Evolutionary conservation across 106 monocot genomes (phyloP).

Genomic region (Alisma plantagoaquatica): DNA sequence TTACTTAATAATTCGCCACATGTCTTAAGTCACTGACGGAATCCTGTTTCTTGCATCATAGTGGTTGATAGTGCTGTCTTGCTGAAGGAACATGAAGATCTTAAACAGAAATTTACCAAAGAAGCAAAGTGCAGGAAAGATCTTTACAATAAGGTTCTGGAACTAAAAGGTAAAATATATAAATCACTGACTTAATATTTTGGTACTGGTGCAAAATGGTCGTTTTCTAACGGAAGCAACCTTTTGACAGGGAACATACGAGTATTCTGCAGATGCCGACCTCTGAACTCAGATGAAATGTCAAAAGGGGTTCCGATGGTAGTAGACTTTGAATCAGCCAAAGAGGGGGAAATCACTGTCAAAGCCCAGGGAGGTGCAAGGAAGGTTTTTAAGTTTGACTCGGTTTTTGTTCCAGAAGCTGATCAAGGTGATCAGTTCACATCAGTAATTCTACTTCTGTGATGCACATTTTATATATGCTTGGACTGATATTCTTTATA

Average conservation of each 20-base stretch:
- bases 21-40: too few relatives aligned
- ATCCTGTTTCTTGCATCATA: slow-evolving; percentile 10
- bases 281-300: slow-evolving; percentile 63
- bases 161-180: slow-evolving; percentile 55
- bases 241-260: slow-evolving; percentile 67
- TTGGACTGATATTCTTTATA: background rate
- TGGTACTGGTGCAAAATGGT: too few relatives aligned
- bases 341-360: slow-evolving; percentile 68
- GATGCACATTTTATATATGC: background rate
- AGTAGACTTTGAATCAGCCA: slow-evolving; percentile 77
- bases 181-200: background rate
- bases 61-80: slow-evolving; percentile 32
- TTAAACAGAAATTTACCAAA: slow-evolving; percentile 51
- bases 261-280: slow-evolving; percentile 84
- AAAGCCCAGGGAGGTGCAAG: slow-evolving; percentile 53
- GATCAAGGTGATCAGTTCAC: slow-evolving; percentile 86
- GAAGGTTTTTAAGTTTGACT: slow-evolving; percentile 79
- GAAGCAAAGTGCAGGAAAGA: slow-evolving; percentile 61
- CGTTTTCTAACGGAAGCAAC: too few relatives aligned
- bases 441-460: too few relatives aligned
- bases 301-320: slow-evolving; percentile 40
- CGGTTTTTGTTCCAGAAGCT: slow-evolving; percentile 69
- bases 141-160: slow-evolving; percentile 75
- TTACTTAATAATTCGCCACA: too few relatives aligned
- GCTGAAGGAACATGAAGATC: slow-evolving; percentile 30